Evolutionary conservation across 2,329 filamentous ascomycete species (phyloP).

Genomic region (Verticillium nubilum): DNA sequence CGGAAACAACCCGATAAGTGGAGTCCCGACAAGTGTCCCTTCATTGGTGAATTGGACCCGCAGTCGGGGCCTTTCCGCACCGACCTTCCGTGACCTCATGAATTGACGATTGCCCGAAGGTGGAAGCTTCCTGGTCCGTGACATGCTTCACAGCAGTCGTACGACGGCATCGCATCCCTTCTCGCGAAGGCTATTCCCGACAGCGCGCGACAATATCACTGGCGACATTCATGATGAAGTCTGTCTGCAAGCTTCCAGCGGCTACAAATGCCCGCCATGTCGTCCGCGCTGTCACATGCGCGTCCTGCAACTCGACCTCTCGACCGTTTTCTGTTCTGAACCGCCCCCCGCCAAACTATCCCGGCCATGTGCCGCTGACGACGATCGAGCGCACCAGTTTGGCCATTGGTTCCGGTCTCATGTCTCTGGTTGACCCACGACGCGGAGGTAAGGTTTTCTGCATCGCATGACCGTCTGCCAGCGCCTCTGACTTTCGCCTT

Average conservation of each 20-base stretch:
- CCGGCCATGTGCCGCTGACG: slow-evolving; percentile 87
- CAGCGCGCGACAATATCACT: background rate
- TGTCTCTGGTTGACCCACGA: slow-evolving; percentile 67
- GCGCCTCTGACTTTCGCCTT: background rate
- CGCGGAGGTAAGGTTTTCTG: slow-evolving; percentile 56
- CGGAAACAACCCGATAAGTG: background rate
- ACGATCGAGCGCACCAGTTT: slow-evolving; percentile 69
- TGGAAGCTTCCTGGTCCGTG: background rate
- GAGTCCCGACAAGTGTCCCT: background rate
- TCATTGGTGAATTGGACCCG: background rate
- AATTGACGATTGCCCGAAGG: background rate
- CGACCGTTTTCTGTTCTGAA: slow-evolving; percentile 71
- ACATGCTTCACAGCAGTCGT: background rate
- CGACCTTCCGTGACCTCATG: background rate
- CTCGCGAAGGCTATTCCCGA: too few species aligned
- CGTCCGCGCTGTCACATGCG: slow-evolving; percentile 15
- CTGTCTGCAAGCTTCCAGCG: slow-evolving; percentile 1
- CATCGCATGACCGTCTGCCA: background rate
- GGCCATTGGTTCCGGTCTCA: slow-evolving; percentile 57
- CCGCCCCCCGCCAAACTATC: slow-evolving; percentile 81
- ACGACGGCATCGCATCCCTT: background rate
- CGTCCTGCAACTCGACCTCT: slow-evolving; percentile 12
- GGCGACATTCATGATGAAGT: slow-evolving; percentile 2
- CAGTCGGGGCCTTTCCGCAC: background rate
- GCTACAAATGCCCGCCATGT: slow-evolving; percentile 5